Evolutionary conservation across 1,139 yeast genomes (phyloP).

Genomic region (Scheffersomyces stambukii): DNA sequence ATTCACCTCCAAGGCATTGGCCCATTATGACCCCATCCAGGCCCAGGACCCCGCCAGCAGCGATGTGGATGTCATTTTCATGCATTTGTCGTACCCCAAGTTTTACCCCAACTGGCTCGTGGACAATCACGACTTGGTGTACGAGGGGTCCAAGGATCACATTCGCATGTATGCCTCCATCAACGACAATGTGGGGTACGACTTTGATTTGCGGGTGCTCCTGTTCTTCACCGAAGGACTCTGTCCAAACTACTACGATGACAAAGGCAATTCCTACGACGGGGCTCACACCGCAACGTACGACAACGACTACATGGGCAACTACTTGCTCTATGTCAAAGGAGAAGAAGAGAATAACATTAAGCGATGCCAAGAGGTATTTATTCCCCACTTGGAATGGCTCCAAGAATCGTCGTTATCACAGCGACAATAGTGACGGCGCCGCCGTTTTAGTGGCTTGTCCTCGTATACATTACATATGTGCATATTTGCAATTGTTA

Average conservation of each 20-base stretch:
- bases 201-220: conserved; percentile 45
- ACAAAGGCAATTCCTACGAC: conserved; percentile 26
- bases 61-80: conserved; percentile 34
- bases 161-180: conserved; percentile 45
- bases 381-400: conserved; percentile 39
- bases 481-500: too few relatives aligned
- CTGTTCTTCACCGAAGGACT: conserved; percentile 36
- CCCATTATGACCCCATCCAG: conserved; percentile 51
- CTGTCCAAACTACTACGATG: conserved; percentile 34
- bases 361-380: conserved; percentile 33
- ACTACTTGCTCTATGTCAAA: conserved; percentile 24
- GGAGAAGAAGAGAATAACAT: conserved; percentile 20
- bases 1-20: conserved; percentile 53
- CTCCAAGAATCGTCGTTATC: conserved; percentile 29
- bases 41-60: conserved; percentile 8
- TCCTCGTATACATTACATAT: too few relatives aligned
- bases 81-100: conserved; percentile 69
- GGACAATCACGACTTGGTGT: conserved; percentile 42
- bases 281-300: conserved; percentile 15
- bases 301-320: conserved; percentile 31
- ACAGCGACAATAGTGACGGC: conserved; percentile 1
- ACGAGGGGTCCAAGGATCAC: conserved; percentile 31
- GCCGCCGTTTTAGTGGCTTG: too few relatives aligned
- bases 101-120: conserved; percentile 48
- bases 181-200: conserved; percentile 44